phyloP scores from a whole-genome alignment of 2,329 filamentous ascomycete genomes.

The Diplodia seriata region DNA sequence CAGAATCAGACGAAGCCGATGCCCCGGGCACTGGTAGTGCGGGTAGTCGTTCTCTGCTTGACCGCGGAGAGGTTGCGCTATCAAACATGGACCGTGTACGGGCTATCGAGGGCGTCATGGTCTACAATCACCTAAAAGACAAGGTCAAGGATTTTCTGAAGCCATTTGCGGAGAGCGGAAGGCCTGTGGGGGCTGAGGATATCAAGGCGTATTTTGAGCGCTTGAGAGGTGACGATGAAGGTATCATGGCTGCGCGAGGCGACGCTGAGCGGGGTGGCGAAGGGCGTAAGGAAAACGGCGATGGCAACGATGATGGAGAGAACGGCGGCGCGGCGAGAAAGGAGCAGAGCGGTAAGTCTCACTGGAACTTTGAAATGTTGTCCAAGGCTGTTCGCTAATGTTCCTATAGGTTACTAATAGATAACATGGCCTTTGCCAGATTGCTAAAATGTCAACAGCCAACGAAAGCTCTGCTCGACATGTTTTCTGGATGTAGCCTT shows the following conservation, averaged over 20 bases:
- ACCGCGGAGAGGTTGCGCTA: conserved; percentile 90
- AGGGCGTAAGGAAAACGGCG: conserved; percentile 37
- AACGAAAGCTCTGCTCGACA: neutral
- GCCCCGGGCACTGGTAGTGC: conserved; percentile 58
- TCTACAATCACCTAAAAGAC: conserved; percentile 94
- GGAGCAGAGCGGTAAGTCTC: conserved; percentile 29
- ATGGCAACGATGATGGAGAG: conserved; percentile 38
- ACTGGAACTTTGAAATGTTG: neutral
- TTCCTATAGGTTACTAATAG: neutral
- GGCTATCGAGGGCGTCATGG: conserved; percentile 95
- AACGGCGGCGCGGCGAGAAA: neutral
- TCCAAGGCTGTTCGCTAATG: neutral
- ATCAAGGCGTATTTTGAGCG: conserved; percentile 97
- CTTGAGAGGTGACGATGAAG: conserved; percentile 83
- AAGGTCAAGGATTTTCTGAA: conserved; percentile 94
- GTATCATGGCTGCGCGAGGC: conserved; percentile 56
- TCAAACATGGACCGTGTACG: conserved; percentile 90
- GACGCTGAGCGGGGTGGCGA: conserved; percentile 43
- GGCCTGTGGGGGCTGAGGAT: conserved; percentile 89
- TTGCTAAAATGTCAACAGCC: too few species aligned
- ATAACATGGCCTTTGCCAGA: too few species aligned
- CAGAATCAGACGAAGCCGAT: conserved; percentile 61
- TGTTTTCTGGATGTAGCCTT: neutral
- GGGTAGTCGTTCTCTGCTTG: conserved; percentile 82
- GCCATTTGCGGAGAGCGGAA: conserved; percentile 89